Percentiles rank a stretch among this genome's conserved stretches.
phyloP scores from a whole-genome alignment of 306 rosid species.

The Pyrus betulifolia region DNA sequence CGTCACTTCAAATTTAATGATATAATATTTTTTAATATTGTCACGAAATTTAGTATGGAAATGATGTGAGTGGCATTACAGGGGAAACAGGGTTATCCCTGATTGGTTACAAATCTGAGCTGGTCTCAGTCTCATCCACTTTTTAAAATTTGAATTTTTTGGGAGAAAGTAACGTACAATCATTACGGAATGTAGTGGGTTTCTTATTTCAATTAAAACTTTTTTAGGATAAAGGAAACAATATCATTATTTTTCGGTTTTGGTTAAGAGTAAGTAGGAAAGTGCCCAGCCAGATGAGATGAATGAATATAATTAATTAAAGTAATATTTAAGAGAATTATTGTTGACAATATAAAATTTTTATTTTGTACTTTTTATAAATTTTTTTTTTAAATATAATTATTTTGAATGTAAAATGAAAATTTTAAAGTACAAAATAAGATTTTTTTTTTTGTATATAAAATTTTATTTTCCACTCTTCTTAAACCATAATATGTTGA shows the following conservation, averaged over 20 bases:
- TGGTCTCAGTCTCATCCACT: conserved; percentile 1
- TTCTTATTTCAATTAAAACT: conserved; percentile 2
- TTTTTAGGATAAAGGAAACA: neutral
- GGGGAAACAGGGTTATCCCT: neutral
- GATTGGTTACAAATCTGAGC: conserved; percentile 9
- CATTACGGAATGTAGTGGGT: conserved; percentile 30
- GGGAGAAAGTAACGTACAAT: conserved; percentile 45
- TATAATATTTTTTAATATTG: too few relatives aligned
- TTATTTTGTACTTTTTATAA: too few relatives aligned
- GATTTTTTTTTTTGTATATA: too few relatives aligned
- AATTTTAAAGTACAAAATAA: too few relatives aligned
- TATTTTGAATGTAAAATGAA: too few relatives aligned
- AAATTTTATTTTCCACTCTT: too few relatives aligned
- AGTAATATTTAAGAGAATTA: too few relatives aligned
- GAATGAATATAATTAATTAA: neutral
- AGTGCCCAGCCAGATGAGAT: conserved; percentile 8
- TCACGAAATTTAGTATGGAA: rapidly evolving
- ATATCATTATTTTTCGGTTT: conserved; percentile 3
- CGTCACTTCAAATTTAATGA: too few relatives aligned
- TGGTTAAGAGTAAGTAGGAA: neutral
- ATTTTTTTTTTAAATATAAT: too few relatives aligned
- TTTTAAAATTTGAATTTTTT: conserved; percentile 22
- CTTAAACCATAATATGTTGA: too few relatives aligned
- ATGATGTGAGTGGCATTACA: conserved; percentile 15
- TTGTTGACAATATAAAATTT: too few relatives aligned